Conservation (phyloP, 768 basidiomycete species). For the Auricularia sp. region DNA sequence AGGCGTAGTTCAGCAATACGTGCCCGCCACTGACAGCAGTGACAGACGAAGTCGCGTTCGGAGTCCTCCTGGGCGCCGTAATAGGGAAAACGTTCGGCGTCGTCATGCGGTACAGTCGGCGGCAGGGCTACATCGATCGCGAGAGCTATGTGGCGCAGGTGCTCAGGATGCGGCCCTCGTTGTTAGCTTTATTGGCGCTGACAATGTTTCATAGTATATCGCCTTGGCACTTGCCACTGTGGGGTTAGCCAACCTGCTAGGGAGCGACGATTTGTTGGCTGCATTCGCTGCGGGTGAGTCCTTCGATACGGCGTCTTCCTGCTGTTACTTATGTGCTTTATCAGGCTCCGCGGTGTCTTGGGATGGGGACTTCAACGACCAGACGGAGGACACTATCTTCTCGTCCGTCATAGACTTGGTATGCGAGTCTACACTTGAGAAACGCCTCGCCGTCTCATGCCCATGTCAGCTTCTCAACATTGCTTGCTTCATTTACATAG, state of each 20-base stretch:
- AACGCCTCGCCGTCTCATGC: neutral
- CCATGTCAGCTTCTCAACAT: conserved; percentile 40
- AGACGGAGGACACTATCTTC: conserved; percentile 79
- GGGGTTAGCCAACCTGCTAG: conserved; percentile 71
- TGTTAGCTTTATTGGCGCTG: neutral
- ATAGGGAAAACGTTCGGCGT: conserved; percentile 48
- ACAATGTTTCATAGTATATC: conserved; percentile 31
- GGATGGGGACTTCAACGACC: conserved; percentile 75
- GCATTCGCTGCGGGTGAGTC: conserved; percentile 68
- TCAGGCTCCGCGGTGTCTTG: conserved; percentile 81
- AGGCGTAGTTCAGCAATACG: neutral
- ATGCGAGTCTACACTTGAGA: neutral
- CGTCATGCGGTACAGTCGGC: conserved; percentile 61
- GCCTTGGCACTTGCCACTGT: conserved; percentile 62
- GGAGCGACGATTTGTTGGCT: conserved; percentile 81
- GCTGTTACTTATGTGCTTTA: conserved; percentile 6
- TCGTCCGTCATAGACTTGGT: conserved; percentile 86
- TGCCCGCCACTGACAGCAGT: neutral
- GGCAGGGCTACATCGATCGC: conserved; percentile 55
- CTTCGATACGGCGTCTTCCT: neutral
- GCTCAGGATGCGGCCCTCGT: neutral
- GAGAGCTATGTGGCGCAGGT: conserved; percentile 79
- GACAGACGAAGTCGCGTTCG: conserved; percentile 72
- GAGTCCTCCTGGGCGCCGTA: conserved; percentile 55
- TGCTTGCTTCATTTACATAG: conserved; percentile 72